Base-by-base conservation (phyloP, 176 grass and related monocot species). In the Musa acuminata region DNA sequence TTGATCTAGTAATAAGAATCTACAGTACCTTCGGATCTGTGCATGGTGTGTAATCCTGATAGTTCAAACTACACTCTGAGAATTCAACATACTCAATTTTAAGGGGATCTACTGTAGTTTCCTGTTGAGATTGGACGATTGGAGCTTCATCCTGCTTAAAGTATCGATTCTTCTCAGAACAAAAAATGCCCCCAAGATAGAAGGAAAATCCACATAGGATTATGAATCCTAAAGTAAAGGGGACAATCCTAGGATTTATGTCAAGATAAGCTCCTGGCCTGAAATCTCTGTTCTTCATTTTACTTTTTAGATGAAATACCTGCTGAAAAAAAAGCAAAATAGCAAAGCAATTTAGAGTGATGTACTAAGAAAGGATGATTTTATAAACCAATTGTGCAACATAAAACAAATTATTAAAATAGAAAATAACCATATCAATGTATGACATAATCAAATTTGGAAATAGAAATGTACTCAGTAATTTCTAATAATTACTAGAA, bases 21-120 rank as follows among this genome's bases (percentile, higher is more conserved):
- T 35, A 35, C 29, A 35, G 13, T 82, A 89, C 87, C 87, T 85
- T 88, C 19, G 93, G 93, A 70, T 93, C 87, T 5, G 93, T 93
- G 85, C 93, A 97, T 71, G 93, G 90, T 0, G 93, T 97, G 81
- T 93, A 97, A 77, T 97, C 93, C 89, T 97, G 93, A 80, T 80
- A 72, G n/a, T 93, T 87, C 4, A 76, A 75, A 13, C 87, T 84
- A 82, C 94, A 97, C 85, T 93, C 94, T 1, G 79, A 78, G 62
- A 97, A 93, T 53, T 64, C 71, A 12, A 80, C 80, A 49, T 71
- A 26, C 12, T 81, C 83, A 43, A 82, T 72, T 72, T 73, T 73
- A 62, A 83, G 67, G 53, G 68, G 76, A 55, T 77, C 82, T 25
- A 58, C 69, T 25, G 71, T 23, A 64, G 53, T 64, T 29, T 65